phyloP scores from a whole-genome alignment of 2,329 filamentous ascomycete genomes.

The Decorospora gaudefroyi region DNA sequence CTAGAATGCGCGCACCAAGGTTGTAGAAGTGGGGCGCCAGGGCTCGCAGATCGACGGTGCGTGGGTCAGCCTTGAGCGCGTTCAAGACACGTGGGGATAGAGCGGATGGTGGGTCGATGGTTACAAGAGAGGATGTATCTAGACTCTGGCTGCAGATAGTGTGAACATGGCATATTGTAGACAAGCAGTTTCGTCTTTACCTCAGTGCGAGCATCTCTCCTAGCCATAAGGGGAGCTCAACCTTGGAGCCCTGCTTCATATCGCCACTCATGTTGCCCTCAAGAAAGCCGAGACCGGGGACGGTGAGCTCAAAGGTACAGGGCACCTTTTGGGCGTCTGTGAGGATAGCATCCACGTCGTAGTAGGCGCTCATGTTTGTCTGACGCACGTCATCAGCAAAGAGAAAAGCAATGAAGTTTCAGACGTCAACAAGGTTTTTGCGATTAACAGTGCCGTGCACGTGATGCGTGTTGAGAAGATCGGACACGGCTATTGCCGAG shows the following conservation, averaged over 20 bases:
- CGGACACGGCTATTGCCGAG: too few relatives aligned
- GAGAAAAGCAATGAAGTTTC: background rate
- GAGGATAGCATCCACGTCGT: constrained; percentile 81
- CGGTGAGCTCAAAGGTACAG: constrained; percentile 89
- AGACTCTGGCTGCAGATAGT: constrained; percentile 33
- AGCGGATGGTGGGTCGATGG: constrained; percentile 78
- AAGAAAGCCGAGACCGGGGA: constrained; percentile 84
- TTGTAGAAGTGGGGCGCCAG: constrained; percentile 87
- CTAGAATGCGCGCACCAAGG: constrained; percentile 81
- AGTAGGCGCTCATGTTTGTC: constrained; percentile 65
- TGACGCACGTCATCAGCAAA: background rate
- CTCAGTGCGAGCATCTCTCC: constrained; percentile 87
- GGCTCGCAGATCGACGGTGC: constrained; percentile 79
- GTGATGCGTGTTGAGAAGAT: background rate
- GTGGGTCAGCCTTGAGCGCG: constrained; percentile 86
- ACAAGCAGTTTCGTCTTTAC: constrained; percentile 35
- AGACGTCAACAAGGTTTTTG: background rate
- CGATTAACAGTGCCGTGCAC: background rate
- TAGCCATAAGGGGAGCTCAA: constrained; percentile 90
- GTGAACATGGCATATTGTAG: constrained; percentile 11
- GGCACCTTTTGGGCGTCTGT: constrained; percentile 95
- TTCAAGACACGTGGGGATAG: constrained; percentile 81
- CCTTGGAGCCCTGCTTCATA: constrained; percentile 77
- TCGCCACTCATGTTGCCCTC: constrained; percentile 75
- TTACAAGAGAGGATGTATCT: constrained; percentile 55